A percentile compares a stretch with the other conserved stretches of the same genome.
phyloP scores from a whole-genome alignment of 2,329 filamentous ascomycete species.

The Sporothrix protearum region DNA sequence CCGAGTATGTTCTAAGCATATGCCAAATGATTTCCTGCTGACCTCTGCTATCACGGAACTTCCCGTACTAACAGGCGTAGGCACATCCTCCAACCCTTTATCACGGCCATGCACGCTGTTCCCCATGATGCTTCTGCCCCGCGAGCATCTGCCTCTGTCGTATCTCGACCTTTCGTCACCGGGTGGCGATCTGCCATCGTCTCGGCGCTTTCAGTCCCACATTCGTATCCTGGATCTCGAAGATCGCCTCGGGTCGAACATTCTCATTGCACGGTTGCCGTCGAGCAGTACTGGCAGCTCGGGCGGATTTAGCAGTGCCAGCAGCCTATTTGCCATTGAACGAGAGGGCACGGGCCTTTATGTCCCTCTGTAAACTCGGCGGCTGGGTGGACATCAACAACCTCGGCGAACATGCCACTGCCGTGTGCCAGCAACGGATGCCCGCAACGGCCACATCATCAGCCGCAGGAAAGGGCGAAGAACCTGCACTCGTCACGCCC shows the following conservation, averaged over 20 bases:
- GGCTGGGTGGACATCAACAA: slow-evolving; percentile 60
- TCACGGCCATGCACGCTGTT: slow-evolving; percentile 54
- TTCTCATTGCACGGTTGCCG: slow-evolving; percentile 61
- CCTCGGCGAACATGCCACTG: slow-evolving; percentile 50
- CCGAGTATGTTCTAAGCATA: slow-evolving; percentile 41
- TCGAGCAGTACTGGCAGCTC: slow-evolving; percentile 35
- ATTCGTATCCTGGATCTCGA: slow-evolving; percentile 63
- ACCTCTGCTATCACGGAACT: too few species aligned
- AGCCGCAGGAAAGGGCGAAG: slow-evolving; percentile 22
- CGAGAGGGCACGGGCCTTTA: slow-evolving; percentile 60
- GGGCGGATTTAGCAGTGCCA: slow-evolving; percentile 23
- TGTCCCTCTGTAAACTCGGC: slow-evolving; percentile 63
- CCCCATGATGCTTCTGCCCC: slow-evolving; percentile 60
- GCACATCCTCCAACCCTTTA: slow-evolving; percentile 53
- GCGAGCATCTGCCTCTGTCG: slow-evolving; percentile 58
- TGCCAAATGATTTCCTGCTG: too few species aligned
- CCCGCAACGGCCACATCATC: slow-evolving; percentile 27
- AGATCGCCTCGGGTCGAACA: slow-evolving; percentile 54
- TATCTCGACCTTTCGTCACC: slow-evolving; percentile 56
- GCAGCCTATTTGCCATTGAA: slow-evolving; percentile 61
- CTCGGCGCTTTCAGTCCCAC: slow-evolving; percentile 58
- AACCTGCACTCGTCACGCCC: slow-evolving; percentile 41
- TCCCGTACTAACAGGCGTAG: slow-evolving; percentile 37
- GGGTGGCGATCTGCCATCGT: slow-evolving; percentile 49
- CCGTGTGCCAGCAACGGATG: slow-evolving; percentile 39